Conservation (phyloP, 768 basidiomycete species). For the Harrya chromipes region DNA sequence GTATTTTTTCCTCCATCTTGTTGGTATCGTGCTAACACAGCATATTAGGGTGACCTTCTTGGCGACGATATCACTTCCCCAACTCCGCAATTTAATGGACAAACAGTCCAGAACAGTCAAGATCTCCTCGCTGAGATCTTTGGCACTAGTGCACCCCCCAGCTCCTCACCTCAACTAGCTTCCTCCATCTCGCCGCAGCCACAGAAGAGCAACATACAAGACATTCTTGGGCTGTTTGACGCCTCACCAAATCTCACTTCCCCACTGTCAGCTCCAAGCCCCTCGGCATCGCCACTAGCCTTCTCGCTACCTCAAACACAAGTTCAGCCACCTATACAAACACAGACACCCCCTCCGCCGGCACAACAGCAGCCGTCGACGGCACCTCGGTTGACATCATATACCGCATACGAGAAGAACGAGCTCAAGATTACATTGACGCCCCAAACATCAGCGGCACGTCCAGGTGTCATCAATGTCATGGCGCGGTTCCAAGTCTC, state of each 20-base stretch:
- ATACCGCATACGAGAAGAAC: conserved; percentile 91
- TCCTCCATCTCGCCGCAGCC: conserved; percentile 43
- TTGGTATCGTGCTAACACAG: conserved; percentile 1
- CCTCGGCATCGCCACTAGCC: conserved; percentile 33
- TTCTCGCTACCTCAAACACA: conserved; percentile 39
- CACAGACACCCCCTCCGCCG: conserved; percentile 31
- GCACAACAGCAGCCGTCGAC: conserved; percentile 33
- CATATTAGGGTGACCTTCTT: conserved; percentile 62
- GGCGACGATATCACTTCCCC: conserved; percentile 66
- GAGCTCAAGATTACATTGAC: conserved; percentile 86
- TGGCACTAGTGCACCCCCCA: conserved; percentile 44
- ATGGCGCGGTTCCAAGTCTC: conserved; percentile 81
- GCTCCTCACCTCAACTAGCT: conserved; percentile 32
- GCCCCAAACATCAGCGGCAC: conserved; percentile 74
- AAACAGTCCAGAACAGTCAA: conserved; percentile 60
- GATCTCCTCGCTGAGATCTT: conserved; percentile 94
- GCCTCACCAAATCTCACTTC: conserved; percentile 38
- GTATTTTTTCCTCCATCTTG: conserved; percentile 32
- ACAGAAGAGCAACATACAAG: conserved; percentile 67
- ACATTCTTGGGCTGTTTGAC: conserved; percentile 89
- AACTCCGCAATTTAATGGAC: conserved; percentile 41
- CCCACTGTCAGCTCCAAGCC: conserved; percentile 11
- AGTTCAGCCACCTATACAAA: conserved; percentile 31
- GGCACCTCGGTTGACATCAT: conserved; percentile 58
- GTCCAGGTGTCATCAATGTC: conserved; percentile 90